These are phyloP conservation scores for Diplotaxis tenuifolia DNA, from an alignment of 345 rosid species.

Conservation along the genomic window DNA sequence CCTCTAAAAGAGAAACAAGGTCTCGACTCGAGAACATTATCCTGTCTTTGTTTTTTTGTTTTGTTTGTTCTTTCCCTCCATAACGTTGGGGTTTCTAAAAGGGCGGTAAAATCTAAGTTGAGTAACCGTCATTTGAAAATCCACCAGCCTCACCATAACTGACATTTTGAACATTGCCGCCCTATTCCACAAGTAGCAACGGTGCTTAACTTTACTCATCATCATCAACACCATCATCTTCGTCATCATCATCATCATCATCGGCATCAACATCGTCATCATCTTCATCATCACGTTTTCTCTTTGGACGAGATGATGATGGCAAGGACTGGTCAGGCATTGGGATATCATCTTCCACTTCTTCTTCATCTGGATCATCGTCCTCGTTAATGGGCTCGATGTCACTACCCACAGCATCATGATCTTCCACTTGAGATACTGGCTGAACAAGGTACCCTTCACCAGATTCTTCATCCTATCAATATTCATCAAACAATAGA, in stretches of 20 bases:
- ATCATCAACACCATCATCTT: slow-evolving; percentile 10
- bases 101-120: slow-evolving; percentile 24
- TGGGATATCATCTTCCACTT: no score
- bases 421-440: no score
- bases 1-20: slow-evolving; percentile 27
- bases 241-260: not conserved
- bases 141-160: slow-evolving; percentile 27
- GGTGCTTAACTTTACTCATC: slow-evolving; percentile 26
- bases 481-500: no score
- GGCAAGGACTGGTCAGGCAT: no score
- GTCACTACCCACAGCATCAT: no score
- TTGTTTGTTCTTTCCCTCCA: slow-evolving; percentile 18
- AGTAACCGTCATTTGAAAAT: slow-evolving; percentile 33
- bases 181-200: not conserved
- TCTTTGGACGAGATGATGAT: no score
- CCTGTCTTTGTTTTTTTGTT: not conserved
- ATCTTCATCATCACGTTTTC: no score
- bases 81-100: slow-evolving; percentile 21
- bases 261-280: no score
- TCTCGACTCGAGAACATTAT: slow-evolving; percentile 9
- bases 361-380: no score
- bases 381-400: no score
- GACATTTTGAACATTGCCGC: slow-evolving; percentile 22
- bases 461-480: no score
- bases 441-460: no score